Conservation (phyloP, 2,329 filamentous ascomycete genomes). For the Neofusicoccum laricinum region DNA sequence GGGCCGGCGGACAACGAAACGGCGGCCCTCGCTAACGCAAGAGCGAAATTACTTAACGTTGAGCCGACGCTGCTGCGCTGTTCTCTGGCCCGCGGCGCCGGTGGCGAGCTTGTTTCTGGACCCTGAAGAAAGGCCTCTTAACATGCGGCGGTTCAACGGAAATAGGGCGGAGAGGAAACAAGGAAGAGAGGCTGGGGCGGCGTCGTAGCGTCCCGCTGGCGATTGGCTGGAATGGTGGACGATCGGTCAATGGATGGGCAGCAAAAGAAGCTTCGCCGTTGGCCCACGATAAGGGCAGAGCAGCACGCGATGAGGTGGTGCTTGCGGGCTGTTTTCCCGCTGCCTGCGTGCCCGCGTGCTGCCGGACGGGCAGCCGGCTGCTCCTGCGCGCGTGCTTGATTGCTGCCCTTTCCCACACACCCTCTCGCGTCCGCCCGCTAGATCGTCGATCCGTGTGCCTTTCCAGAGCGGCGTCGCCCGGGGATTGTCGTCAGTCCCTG, state of each 20-base stretch:
- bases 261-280: neutral
- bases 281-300: neutral
- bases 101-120: conserved; percentile 5
- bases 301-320: neutral
- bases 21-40: too few relatives aligned
- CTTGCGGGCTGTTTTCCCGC: neutral
- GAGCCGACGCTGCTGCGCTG: neutral
- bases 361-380: neutral
- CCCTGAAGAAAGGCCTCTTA: conserved; percentile 4
- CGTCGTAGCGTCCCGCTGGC: neutral
- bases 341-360: neutral
- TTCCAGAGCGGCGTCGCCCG: neutral
- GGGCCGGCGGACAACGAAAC: too few relatives aligned
- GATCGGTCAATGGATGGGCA: neutral
- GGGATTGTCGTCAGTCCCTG: neutral
- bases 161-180: neutral
- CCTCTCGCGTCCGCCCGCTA: neutral
- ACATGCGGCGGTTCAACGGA: neutral
- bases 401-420: neutral
- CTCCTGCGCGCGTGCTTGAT: neutral
- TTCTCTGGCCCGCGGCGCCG: neutral
- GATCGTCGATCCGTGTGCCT: neutral
- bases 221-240: neutral
- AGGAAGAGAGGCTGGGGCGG: neutral
- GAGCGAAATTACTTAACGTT: neutral